Evolutionary conservation across 345 rosid genomes (phyloP).

Genomic region (Abelmoschus esculentus): DNA sequence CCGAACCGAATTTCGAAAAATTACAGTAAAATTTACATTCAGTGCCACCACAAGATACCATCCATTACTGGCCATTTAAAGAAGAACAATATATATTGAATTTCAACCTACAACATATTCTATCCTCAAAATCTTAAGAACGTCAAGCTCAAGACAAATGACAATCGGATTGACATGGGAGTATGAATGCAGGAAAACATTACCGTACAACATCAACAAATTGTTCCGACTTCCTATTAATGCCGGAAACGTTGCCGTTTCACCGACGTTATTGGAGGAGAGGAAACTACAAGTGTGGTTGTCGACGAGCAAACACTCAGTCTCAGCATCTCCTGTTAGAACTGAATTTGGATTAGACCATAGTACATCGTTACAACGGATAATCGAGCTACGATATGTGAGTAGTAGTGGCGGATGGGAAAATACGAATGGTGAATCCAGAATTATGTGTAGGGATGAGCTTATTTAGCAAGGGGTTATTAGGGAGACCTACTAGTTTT

Average conservation of each 20-base stretch:
- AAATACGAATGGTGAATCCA: background rate
- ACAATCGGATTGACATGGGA: background rate
- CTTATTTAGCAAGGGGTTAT: background rate
- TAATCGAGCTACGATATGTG: background rate
- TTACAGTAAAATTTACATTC: background rate
- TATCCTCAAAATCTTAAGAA: background rate
- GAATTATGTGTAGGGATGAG: background rate
- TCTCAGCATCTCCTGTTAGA: constrained; percentile 1
- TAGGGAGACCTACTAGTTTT: constrained; percentile 13
- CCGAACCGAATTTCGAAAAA: background rate
- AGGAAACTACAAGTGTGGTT: too few species aligned
- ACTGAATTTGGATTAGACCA: background rate
- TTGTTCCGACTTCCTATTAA: background rate
- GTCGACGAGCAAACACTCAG: background rate
- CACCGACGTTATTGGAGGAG: background rate
- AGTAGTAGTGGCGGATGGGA: background rate
- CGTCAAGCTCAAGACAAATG: background rate
- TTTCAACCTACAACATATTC: background rate
- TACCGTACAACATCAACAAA: background rate
- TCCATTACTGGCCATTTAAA: background rate
- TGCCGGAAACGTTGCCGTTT: background rate
- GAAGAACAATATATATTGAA: background rate
- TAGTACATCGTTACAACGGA: background rate
- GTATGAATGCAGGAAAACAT: background rate
- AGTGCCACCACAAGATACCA: background rate